Evolutionary conservation across 1,284 basidiomycete genomes (phyloP).

Genomic region (Cryptococcus floricola): DNA sequence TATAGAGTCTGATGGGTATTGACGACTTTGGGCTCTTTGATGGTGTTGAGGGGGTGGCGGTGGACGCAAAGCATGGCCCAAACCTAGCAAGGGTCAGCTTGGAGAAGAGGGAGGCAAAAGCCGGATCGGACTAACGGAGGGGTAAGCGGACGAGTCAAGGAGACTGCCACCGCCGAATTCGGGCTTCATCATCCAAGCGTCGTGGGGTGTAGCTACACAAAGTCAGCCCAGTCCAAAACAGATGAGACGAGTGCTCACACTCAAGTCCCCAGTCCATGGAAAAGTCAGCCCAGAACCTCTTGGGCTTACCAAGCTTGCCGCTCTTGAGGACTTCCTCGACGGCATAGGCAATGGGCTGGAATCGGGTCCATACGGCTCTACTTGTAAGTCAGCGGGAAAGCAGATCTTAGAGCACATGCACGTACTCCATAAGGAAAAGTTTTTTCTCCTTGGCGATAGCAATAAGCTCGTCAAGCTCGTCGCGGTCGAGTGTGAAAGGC

Average conservation of each 20-base stretch:
- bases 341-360: conserved; percentile 47
- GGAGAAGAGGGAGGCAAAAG: neutral
- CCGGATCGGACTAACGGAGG: conserved; percentile 50
- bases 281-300: conserved; percentile 61
- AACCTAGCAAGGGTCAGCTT: conserved; percentile 41
- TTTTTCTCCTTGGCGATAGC: conserved; percentile 68
- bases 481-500: conserved; percentile 52
- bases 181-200: conserved; percentile 70
- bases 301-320: conserved; percentile 46
- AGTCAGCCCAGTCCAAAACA: neutral
- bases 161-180: conserved; percentile 73
- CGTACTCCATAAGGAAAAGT: conserved; percentile 84
- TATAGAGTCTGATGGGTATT: conserved; percentile 50
- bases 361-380: conserved; percentile 49
- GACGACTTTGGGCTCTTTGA: conserved; percentile 54
- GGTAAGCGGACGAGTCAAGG: conserved; percentile 80
- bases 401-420: conserved; percentile 35
- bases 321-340: conserved; percentile 43
- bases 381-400: neutral
- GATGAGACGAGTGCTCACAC: conserved; percentile 55
- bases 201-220: neutral
- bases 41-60: conserved; percentile 67
- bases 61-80: conserved; percentile 79
- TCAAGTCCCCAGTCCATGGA: conserved; percentile 67
- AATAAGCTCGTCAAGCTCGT: conserved; percentile 59